Evolutionary conservation across 1,284 basidiomycete species (phyloP).

Genomic region (Amylostereum chailletii): DNA sequence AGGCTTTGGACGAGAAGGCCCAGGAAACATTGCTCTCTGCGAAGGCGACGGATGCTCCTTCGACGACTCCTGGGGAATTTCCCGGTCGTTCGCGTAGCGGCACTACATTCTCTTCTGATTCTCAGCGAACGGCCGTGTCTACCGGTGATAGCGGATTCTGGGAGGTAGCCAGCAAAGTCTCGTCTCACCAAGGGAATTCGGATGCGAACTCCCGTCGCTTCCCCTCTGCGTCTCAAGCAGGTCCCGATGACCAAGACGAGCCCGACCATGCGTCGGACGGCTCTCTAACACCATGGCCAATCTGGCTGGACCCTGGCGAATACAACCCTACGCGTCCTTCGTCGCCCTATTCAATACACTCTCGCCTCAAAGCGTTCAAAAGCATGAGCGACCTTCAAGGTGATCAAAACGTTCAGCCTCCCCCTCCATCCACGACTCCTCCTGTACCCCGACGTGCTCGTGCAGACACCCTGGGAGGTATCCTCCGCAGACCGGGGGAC

Average conservation of each 20-base stretch:
- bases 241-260: too few relatives aligned
- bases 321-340: background rate
- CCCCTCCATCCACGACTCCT: background rate
- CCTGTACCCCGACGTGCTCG: background rate
- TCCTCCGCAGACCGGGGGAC: conserved; percentile 3
- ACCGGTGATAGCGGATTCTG: too few relatives aligned
- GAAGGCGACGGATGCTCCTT: conserved; percentile 2
- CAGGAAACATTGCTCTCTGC: conserved; percentile 2
- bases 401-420: background rate
- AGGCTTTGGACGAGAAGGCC: conserved; percentile 32
- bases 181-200: too few relatives aligned
- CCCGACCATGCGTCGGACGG: too few relatives aligned
- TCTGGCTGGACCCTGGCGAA: too few relatives aligned
- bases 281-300: too few relatives aligned
- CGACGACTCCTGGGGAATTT: background rate
- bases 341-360: background rate
- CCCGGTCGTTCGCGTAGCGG: conserved; percentile 8
- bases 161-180: too few relatives aligned
- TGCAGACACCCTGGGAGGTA: background rate
- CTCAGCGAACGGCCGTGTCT: conserved; percentile 7
- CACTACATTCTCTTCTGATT: conserved; percentile 9
- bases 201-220: too few relatives aligned
- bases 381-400: conserved; percentile 12
- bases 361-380: conserved; percentile 11
- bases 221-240: too few relatives aligned